A percentile compares a stretch with the other conserved stretches of the same genome.
These are phyloP conservation scores for Pterula multifida DNA, from an alignment of 1,284 basidiomycete genomes.

Conservation along the genomic window DNA sequence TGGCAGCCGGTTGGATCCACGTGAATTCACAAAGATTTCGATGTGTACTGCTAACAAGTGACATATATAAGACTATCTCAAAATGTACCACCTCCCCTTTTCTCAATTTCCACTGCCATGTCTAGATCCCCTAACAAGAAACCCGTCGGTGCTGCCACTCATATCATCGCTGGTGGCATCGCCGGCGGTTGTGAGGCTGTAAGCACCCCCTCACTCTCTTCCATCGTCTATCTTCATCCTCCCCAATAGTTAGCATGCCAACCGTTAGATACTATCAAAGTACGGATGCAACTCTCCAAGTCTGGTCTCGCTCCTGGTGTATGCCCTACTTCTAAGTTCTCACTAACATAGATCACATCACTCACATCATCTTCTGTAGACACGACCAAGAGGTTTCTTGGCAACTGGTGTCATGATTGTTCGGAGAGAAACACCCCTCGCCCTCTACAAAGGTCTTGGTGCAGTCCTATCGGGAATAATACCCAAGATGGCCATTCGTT, in stretches of 20 bases:
- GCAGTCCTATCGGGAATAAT: constrained; percentile 97
- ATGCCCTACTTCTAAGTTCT: constrained; percentile 21
- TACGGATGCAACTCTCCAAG: constrained; percentile 92
- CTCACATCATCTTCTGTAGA: constrained; percentile 32
- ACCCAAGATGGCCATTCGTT: constrained; percentile 99
- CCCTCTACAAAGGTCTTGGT: constrained; percentile 96
- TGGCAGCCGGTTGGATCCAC: background rate
- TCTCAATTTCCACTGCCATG: constrained; percentile 31
- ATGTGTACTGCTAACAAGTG: background rate
- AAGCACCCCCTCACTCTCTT: constrained; percentile 8
- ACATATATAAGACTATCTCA: background rate
- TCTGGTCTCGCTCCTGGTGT: constrained; percentile 73
- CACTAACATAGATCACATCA: background rate
- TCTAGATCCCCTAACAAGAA: constrained; percentile 52
- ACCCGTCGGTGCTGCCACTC: constrained; percentile 75
- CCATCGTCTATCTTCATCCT: constrained; percentile 4
- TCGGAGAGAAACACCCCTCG: constrained; percentile 85
- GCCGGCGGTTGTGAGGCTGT: constrained; percentile 90
- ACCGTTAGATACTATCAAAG: constrained; percentile 95
- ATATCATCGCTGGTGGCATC: constrained; percentile 84
- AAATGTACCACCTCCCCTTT: background rate
- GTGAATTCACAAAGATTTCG: background rate
- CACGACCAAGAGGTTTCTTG: constrained; percentile 86
- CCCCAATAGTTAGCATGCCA: constrained; percentile 55
- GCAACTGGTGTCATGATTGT: constrained; percentile 89